Base-by-base conservation (phyloP, 129 eudicot genomes). In the Chrysanthemum seticuspe region DNA sequence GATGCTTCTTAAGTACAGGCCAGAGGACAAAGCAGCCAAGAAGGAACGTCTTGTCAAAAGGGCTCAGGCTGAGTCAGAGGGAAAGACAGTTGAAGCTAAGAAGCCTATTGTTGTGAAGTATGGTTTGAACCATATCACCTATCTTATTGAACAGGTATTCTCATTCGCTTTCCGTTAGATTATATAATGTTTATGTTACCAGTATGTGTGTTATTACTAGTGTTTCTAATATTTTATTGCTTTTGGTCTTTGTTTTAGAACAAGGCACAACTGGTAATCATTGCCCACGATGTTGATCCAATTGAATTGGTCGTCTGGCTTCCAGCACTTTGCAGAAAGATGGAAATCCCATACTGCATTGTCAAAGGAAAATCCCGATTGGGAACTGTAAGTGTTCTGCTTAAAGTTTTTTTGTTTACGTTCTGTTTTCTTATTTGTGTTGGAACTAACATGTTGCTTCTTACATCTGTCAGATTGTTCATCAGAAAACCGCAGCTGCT, bases 211-310 rank as follows among this genome's bases (percentile, higher is more conserved):
- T 53, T 14, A 50, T 62, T 16, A 19, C 2, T 5, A 31, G 44
- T 45, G 14, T 34, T 54, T 14, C 6, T 18, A 40, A 13, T 21
- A 36, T 8, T 18, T 23, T 0, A 21, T 13, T 0, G 1, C 5
- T 5, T 25, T 1, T 34, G 3, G 60, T 62, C 10, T 62, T 25
- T 12, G 6, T 34, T 84, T 79, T 82, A 87, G 93, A 85, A 85
- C 73, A 87, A 84, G 62, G 93, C 93, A 1, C 89, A 87, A 53
- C 68, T 87, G 78, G 93, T 85, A 0, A 95, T 92, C 25, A 89
- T 92, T 76, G 98, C 98, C 55, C 98, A 89, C 68, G 98, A 92
- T 73, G 89, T 87, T 4, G 92, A 87, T 74, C 92, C 92, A 3
- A 84, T 87, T 53, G 92, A 87, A 65, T 72, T 87, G 78, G 89